These are phyloP conservation scores for Cerioporus squamosus DNA, from an alignment of 1,284 basidiomycete genomes.

Conservation along the genomic window DNA sequence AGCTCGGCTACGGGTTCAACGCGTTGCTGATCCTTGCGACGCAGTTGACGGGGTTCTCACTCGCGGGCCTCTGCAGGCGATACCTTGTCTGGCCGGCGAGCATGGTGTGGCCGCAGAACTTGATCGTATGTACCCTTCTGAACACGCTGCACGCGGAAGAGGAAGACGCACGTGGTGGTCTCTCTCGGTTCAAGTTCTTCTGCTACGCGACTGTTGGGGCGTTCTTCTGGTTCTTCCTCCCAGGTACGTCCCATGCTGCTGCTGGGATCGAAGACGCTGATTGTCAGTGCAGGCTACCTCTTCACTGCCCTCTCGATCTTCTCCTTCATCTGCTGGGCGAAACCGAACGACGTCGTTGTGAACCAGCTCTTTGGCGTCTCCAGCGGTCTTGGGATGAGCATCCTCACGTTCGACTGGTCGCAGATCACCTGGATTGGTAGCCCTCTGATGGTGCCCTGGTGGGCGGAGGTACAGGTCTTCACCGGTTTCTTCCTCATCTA, in stretches of 20 bases:
- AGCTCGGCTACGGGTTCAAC: conserved; percentile 75
- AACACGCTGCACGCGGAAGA: conserved; percentile 98
- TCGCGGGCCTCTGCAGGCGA: conserved; percentile 87
- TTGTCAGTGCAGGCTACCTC: conserved; percentile 66
- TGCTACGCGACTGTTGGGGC: conserved; percentile 62
- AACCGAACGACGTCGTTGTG: conserved; percentile 79
- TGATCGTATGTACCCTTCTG: conserved; percentile 89
- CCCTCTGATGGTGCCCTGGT: conserved; percentile 95
- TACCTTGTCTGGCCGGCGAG: conserved; percentile 94
- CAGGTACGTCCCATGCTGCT: conserved; percentile 52
- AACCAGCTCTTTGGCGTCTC: conserved; percentile 92
- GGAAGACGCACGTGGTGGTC: conserved; percentile 69
- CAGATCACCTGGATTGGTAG: conserved; percentile 91
- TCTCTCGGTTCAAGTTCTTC: conserved; percentile 84
- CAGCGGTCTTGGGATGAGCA: conserved; percentile 86
- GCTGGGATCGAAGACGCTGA: background rate
- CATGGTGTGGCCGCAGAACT: conserved; percentile 98
- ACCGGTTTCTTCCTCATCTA: conserved; percentile 88
- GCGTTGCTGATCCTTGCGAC: conserved; percentile 83
- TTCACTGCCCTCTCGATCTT: conserved; percentile 88
- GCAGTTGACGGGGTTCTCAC: conserved; percentile 89
- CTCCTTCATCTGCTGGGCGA: conserved; percentile 94
- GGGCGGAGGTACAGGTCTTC: conserved; percentile 93
- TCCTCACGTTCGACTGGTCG: conserved; percentile 96
- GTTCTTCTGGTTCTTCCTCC: conserved; percentile 87